phyloP scores from a whole-genome alignment of 225 moss, liverwort and hornwort species.

The Pseudoscleropodium purum region DNA sequence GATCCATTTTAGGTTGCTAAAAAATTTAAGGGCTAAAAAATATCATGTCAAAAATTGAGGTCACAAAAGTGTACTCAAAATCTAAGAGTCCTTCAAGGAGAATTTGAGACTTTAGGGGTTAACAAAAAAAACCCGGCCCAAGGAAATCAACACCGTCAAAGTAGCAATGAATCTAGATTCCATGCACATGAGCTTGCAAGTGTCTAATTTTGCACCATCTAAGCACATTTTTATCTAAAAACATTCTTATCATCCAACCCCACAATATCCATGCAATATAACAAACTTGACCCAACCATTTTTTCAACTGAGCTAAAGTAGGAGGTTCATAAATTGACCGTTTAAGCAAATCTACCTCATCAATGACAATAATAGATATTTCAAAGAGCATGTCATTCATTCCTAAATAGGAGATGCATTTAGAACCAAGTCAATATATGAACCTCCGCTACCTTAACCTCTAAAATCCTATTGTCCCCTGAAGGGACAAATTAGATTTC shows the following conservation, averaged over 20 bases:
- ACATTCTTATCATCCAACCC: not conserved
- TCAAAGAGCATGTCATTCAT: no score
- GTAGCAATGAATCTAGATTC: not conserved
- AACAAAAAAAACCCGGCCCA: not conserved
- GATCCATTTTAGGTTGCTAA: no score
- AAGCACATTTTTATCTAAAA: accelerated
- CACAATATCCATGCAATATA: not conserved
- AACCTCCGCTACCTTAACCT: no score
- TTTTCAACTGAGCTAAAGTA: not conserved
- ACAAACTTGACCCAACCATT: not conserved
- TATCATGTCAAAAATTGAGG: not conserved
- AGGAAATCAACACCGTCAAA: not conserved
- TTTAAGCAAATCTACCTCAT: no score
- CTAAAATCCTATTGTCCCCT: no score
- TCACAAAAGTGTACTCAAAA: not conserved
- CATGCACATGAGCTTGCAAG: not conserved
- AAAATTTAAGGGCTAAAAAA: not conserved
- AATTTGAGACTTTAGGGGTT: not conserved
- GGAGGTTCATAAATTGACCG: no score
- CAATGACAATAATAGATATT: no score
- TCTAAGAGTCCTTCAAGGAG: accelerated
- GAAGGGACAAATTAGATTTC: no score
- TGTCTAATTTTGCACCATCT: accelerated
- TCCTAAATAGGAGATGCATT: no score
- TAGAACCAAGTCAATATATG: no score